These are phyloP conservation scores for Fusarium pseudoanthophilum DNA, from an alignment of 2,329 filamentous ascomycete genomes.

Conservation along the genomic window DNA sequence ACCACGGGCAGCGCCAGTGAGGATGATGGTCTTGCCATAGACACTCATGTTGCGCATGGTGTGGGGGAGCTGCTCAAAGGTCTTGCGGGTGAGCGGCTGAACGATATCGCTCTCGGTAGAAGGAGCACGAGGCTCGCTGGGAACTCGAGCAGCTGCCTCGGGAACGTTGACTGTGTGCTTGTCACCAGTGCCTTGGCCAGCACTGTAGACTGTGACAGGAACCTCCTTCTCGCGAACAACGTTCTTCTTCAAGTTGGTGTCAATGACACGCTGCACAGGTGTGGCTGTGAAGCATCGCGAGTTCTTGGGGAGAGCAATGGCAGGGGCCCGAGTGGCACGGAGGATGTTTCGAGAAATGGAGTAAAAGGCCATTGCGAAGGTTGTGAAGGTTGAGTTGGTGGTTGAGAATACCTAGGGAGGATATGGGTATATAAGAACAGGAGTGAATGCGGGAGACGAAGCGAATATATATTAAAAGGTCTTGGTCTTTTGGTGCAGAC, in stretches of 20 bases:
- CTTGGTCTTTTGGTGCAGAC: neutral
- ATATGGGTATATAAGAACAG: neutral
- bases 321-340: slow-evolving; percentile 49
- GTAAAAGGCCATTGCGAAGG: slow-evolving; percentile 47
- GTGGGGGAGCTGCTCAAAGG: slow-evolving; percentile 67
- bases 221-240: slow-evolving; percentile 68
- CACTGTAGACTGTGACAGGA: slow-evolving; percentile 64
- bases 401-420: neutral
- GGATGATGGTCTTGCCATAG: slow-evolving; percentile 75
- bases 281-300: slow-evolving; percentile 51
- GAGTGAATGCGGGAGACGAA: neutral
- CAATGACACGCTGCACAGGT: slow-evolving; percentile 47
- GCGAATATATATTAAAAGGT: slow-evolving; percentile 18
- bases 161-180: slow-evolving; percentile 67
- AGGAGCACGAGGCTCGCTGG: slow-evolving; percentile 54
- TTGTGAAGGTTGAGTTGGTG: slow-evolving; percentile 10
- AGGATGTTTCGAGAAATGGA: slow-evolving; percentile 50
- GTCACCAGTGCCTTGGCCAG: slow-evolving; percentile 58
- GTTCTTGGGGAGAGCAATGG: slow-evolving; percentile 41
- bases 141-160: slow-evolving; percentile 54
- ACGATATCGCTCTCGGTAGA: slow-evolving; percentile 60
- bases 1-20: slow-evolving; percentile 81
- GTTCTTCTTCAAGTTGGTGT: slow-evolving; percentile 59
- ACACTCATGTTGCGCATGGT: slow-evolving; percentile 77
- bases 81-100: slow-evolving; percentile 62